These are phyloP conservation scores for Solanum chaucha DNA, from an alignment of 257 asterid genomes.

Conservation along the genomic window DNA sequence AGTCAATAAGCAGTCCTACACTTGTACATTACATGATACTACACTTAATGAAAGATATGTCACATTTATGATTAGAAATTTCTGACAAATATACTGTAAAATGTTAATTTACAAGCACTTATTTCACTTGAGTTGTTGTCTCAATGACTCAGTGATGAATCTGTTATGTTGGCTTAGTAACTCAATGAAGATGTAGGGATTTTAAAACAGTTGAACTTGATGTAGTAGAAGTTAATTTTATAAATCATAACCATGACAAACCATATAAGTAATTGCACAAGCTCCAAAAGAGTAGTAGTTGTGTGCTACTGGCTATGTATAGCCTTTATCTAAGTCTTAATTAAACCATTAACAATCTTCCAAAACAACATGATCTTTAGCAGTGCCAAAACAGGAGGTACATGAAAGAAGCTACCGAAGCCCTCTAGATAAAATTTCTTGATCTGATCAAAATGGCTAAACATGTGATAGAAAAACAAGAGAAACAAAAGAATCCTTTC, in stretches of 20 bases:
- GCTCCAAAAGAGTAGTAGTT: not conserved
- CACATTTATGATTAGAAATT: too few species aligned
- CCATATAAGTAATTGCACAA: not conserved
- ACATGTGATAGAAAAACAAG: constrained; percentile 71
- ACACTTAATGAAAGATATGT: too few species aligned
- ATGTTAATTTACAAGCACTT: not conserved
- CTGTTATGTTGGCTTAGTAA: not conserved
- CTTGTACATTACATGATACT: too few species aligned
- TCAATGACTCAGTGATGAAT: too few species aligned
- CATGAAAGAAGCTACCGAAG: too few species aligned
- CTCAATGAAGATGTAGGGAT: not conserved
- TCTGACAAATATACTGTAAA: too few species aligned
- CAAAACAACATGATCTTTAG: too few species aligned
- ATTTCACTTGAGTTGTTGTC: not conserved
- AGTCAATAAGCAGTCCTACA: too few species aligned
- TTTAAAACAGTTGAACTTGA: not conserved
- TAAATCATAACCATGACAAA: not conserved
- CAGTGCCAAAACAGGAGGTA: too few species aligned
- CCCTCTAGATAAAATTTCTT: too few species aligned
- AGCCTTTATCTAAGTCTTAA: constrained; percentile 55
- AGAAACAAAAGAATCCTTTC: constrained; percentile 65
- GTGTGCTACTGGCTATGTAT: constrained; percentile 7
- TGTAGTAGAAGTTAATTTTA: not conserved
- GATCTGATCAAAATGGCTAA: too few species aligned
- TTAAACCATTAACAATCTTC: not conserved